These are phyloP conservation scores for Sporothrix dimorphospora DNA, from an alignment of 2,329 filamentous ascomycete genomes.

Conservation along the genomic window DNA sequence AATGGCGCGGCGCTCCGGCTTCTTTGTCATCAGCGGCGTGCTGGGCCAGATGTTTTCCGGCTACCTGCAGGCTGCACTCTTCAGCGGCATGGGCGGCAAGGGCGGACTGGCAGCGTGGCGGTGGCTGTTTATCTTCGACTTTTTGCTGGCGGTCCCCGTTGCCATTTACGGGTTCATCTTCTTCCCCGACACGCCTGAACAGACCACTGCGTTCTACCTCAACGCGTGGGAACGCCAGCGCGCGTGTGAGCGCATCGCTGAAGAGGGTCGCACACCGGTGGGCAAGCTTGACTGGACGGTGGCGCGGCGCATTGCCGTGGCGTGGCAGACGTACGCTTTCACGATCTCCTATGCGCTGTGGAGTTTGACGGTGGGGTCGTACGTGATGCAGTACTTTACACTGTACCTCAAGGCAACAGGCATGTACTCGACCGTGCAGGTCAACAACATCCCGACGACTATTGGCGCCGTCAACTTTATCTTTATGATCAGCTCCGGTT, in stretches of 20 bases:
- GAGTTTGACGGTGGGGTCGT: slow-evolving; percentile 45
- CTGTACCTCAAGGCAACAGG: slow-evolving; percentile 46
- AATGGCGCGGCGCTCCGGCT: slow-evolving; percentile 60
- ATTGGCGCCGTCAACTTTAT: slow-evolving; percentile 50
- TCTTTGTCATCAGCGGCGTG: slow-evolving; percentile 61
- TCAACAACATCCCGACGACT: slow-evolving; percentile 52
- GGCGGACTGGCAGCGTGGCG: slow-evolving; percentile 32
- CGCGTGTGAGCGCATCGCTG: slow-evolving; percentile 69
- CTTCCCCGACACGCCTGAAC: slow-evolving; percentile 48
- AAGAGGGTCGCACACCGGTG: slow-evolving; percentile 48
- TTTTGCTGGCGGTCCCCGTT: slow-evolving; percentile 45
- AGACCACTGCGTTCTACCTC: slow-evolving; percentile 41
- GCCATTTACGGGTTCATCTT: slow-evolving; percentile 41
- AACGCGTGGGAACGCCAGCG: slow-evolving; percentile 62
- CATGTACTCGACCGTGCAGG: slow-evolving; percentile 44
- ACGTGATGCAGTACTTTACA: slow-evolving; percentile 47
- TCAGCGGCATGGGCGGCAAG: slow-evolving; percentile 52
- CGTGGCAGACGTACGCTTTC: slow-evolving; percentile 52
- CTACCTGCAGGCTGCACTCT: slow-evolving; percentile 62
- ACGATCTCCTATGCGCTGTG: slow-evolving; percentile 46
- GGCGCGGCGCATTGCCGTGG: slow-evolving; percentile 44
- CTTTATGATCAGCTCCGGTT: slow-evolving; percentile 43
- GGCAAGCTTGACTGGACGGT: slow-evolving; percentile 45
- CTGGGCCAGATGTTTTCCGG: slow-evolving; percentile 70
- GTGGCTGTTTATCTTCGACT: slow-evolving; percentile 34